Evolutionary conservation across 2,329 filamentous ascomycete genomes (phyloP).

Genomic region (Phaeoacremonium minimum): DNA sequence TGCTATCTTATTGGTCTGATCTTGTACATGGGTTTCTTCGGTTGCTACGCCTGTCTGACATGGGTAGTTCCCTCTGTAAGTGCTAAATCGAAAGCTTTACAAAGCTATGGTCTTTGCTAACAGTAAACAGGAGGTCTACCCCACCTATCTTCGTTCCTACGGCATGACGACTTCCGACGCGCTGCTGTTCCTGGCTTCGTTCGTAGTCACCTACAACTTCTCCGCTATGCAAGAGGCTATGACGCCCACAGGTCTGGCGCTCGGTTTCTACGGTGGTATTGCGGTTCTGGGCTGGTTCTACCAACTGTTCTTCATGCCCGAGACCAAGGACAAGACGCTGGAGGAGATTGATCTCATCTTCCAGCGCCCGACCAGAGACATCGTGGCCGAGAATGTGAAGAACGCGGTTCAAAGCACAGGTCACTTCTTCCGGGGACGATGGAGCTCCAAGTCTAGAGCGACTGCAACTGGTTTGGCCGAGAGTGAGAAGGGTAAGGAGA

Average conservation of each 20-base stretch:
- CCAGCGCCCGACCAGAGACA: conserved; percentile 55
- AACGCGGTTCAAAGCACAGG: conserved; percentile 12
- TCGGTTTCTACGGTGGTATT: conserved; percentile 73
- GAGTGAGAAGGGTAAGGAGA: no score
- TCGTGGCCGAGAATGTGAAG: conserved; percentile 56
- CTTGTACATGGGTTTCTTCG: conserved; percentile 66
- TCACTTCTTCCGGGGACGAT: conserved; percentile 9
- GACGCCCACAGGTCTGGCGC: conserved; percentile 57
- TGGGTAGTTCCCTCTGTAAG: conserved; percentile 65
- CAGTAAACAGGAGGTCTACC: no score
- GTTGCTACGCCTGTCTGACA: conserved; percentile 59
- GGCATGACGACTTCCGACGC: conserved; percentile 69
- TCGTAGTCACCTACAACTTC: conserved; percentile 75
- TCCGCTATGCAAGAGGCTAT: conserved; percentile 65
- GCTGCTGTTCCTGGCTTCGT: conserved; percentile 66
- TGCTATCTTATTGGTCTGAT: conserved; percentile 65
- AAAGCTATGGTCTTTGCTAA: no score
- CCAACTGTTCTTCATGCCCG: conserved; percentile 71
- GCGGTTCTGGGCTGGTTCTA: conserved; percentile 67
- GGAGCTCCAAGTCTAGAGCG: conserved; percentile 4
- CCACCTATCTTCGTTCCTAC: conserved; percentile 67
- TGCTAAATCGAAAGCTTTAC: no score
- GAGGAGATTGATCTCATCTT: conserved; percentile 71
- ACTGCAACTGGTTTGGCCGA: no score
- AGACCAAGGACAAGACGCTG: conserved; percentile 64